Base-by-base conservation (phyloP, 352 stramenopile species). In the Phytophthora brassicae region DNA sequence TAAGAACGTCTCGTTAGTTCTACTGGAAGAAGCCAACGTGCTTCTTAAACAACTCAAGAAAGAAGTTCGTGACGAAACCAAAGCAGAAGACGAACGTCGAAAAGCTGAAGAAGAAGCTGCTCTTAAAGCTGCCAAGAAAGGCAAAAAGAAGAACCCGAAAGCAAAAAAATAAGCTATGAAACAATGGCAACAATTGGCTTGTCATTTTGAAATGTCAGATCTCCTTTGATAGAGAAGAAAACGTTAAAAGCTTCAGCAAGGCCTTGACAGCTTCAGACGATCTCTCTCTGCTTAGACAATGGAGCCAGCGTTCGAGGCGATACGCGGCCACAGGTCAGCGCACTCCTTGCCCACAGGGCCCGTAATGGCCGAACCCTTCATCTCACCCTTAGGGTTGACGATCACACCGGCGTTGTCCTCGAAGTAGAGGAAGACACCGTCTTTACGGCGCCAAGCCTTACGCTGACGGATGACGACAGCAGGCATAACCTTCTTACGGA, bases 381-480 rank as follows among this genome's bases (percentile, higher is more conserved):
- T 99, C 86, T 99, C 98, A 73, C 98, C 98, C 95, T 99, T 99
- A 61, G 98, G 98, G 90, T 99, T 99, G 54, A 99, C 98, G 78
- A 99, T 99, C 39, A 99, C 98, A 79, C 97, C 98, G 52, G 98
- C 98, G 86, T 99, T 99, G 88, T 99, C 92, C 78, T 99, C 98
- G 72, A 99, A 99, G 88, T 99, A 99, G 76, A 99, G 98, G 86
- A 99, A 99, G 26, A 99, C 92, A 65, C 98, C 98, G 79, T 99
- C 97, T 87, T 99, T 99, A 77, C 98, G 96, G 72, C 97, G 88
- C 94, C 98, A 99, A 47, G 96, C 86, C 89, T 99, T 99, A 81
- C 98, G 93, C 91, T 99, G 97, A 75, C 98, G 84, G 68, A 99
- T 98, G 60, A 99, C 95, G 60, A 99, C 90, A 54, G 92, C 98